Evolutionary conservation across 352 stramenopile species (phyloP), one percentile per base, ranked within the genome.

Genomic region (Vaucheria bursata): DNA sequence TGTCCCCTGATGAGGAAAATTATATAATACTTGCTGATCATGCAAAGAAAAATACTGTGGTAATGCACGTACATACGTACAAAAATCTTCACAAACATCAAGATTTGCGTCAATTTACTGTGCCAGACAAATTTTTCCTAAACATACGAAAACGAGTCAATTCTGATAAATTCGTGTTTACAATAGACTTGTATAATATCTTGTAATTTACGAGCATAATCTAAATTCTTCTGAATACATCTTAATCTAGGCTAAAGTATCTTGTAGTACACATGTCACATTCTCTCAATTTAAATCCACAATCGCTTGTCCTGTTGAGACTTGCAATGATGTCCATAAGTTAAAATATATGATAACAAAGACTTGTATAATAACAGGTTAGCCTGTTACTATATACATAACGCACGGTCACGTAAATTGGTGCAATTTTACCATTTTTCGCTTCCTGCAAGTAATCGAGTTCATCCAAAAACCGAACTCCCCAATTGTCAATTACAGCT

Each of bases 391-490:
- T 29, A 59, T 18, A 59, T 59, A 18, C 45, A 59, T 29, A 18
- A 18, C 18, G n/a, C n/a, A n/a, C n/a, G n/a, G n/a, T n/a, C n/a
- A n/a, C n/a, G n/a, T n/a, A n/a, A n/a, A n/a, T n/a, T n/a, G n/a
- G n/a, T n/a, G n/a, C n/a, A n/a, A n/a, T n/a, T n/a, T 74, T 49
- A 39, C 68, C 76, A 38, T 81, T 81, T 38, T 33, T 8, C 18
- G 76, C 77, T 64, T 82, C 77, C 31, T 53, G 34, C 2, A 64
- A 36, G 77, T 82, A 82, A 71, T 82, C 77, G 40, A 82, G 76
- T 35, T 82, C 77, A 12, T 82, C 77, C 71, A 82, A 69, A 71
- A 82, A 82, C 4, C 77, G 72, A 18, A 82, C 77, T 6, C 71
- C 77, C 77, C 77, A 82, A 39, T 39, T 71, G 71, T 82, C 77